These are phyloP conservation scores for Azolla pinnata DNA, from an alignment of 75 land plant species.

Conservation along the genomic window DNA sequence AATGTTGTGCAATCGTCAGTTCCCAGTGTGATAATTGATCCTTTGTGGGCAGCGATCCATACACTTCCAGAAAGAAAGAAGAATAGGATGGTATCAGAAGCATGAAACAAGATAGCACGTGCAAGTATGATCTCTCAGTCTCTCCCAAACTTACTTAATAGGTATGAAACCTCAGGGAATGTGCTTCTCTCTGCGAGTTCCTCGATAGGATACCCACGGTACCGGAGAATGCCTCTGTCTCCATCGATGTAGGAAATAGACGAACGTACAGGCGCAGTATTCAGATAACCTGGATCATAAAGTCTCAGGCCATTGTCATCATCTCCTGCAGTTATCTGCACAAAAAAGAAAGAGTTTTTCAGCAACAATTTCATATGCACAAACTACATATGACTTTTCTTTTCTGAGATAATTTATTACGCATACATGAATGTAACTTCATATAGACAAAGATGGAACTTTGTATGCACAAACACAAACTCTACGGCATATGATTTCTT, in stretches of 20 bases:
- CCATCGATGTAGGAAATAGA: constrained; percentile 93
- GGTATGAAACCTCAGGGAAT: constrained; percentile 84
- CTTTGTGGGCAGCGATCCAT: constrained; percentile 85
- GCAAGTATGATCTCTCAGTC: not conserved
- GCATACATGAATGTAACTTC: too few species aligned
- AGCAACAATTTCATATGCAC: too few species aligned
- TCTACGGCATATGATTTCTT: too few species aligned
- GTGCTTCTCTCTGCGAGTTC: constrained; percentile 89
- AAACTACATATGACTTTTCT: too few species aligned
- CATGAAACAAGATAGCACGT: not conserved
- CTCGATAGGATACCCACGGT: constrained; percentile 96
- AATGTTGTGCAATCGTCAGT: constrained; percentile 77
- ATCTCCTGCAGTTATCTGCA: constrained; percentile 12
- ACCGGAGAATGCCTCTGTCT: constrained; percentile 85
- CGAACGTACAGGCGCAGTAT: constrained; percentile 90
- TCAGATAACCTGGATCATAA: constrained; percentile 89
- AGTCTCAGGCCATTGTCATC: constrained; percentile 76
- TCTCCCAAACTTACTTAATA: constrained; percentile 47
- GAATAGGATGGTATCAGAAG: too few species aligned
- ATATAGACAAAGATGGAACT: too few species aligned
- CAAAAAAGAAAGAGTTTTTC: not conserved
- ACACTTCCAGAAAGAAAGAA: constrained; percentile 50
- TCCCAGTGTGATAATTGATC: constrained; percentile 84
- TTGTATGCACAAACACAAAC: too few species aligned
- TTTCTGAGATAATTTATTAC: too few species aligned